Percentiles rank a stretch among this genome's conserved stretches.
Evolutionary conservation across 352 stramenopile species (phyloP).

Genomic region (Aphanomyces invadans): DNA sequence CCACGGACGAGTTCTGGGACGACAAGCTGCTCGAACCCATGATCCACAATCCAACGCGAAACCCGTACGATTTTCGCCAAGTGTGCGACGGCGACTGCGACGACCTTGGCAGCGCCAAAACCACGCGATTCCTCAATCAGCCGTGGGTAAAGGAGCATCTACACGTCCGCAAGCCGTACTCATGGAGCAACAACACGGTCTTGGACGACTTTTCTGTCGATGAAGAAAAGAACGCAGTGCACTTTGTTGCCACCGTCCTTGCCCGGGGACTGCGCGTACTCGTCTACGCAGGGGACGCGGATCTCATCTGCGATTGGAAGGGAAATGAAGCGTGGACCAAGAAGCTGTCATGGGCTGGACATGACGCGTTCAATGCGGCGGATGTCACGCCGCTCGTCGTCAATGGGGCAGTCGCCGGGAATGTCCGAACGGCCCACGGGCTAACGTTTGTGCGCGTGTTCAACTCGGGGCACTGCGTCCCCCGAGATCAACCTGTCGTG

Average conservation of each 20-base stretch:
- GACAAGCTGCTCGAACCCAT: conserved; percentile 28
- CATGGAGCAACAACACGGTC: conserved; percentile 46
- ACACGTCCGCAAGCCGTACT: conserved; percentile 6
- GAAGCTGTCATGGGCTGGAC: conserved; percentile 87
- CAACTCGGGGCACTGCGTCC: conserved; percentile 22
- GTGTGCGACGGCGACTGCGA: conserved; percentile 11
- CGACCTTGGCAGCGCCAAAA: conserved; percentile 25
- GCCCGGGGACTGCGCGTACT: conserved; percentile 62
- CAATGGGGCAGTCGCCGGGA: conserved; percentile 10
- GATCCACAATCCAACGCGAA: conserved; percentile 1
- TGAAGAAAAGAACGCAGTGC: conserved; percentile 39
- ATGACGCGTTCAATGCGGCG: conserved; percentile 72
- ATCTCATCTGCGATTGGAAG: conserved; percentile 97
- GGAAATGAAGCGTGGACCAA: conserved; percentile 93
- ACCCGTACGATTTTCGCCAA: conserved; percentile 19
- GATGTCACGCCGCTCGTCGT: conserved; percentile 30
- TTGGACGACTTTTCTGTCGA: conserved; percentile 85
- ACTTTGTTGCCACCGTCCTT: conserved; percentile 71
- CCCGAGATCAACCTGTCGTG: conserved; percentile 10
- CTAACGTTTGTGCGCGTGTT: conserved; percentile 28
- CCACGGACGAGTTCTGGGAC: conserved; percentile 41
- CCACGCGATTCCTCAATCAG: conserved; percentile 37
- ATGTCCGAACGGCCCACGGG: conserved; percentile 29
- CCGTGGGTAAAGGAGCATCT: background rate
- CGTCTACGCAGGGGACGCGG: conserved; percentile 95